A percentile compares a stretch with the other conserved stretches of the same genome.
phyloP scores from a whole-genome alignment of 2,329 filamentous ascomycete species.

The Pseudonectria foliicola region DNA sequence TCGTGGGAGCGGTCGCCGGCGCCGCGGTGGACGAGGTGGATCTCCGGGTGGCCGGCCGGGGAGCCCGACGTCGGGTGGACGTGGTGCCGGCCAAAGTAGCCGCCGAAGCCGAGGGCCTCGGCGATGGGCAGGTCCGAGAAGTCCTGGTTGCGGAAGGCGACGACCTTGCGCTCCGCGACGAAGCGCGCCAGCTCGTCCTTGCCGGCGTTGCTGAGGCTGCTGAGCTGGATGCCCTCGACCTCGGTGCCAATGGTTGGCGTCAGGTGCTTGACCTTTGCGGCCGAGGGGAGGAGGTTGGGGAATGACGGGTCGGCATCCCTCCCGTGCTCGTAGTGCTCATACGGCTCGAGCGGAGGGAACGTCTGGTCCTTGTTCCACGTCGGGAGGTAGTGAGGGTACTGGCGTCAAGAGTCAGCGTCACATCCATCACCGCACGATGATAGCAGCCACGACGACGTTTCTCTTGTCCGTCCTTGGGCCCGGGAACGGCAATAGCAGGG shows the following conservation, averaged over 20 bases:
- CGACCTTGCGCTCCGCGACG: constrained; percentile 70
- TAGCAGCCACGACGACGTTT: too few species aligned
- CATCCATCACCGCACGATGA: too few species aligned
- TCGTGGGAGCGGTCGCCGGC: constrained; percentile 41
- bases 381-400: constrained; percentile 68
- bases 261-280: constrained; percentile 49
- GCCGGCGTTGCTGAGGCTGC: constrained; percentile 56
- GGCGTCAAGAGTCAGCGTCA: background rate
- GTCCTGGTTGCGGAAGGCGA: constrained; percentile 71
- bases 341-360: constrained; percentile 60
- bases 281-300: constrained; percentile 56
- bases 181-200: constrained; percentile 72
- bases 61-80: constrained; percentile 74
- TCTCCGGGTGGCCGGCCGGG: constrained; percentile 63
- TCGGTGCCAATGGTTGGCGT: constrained; percentile 71
- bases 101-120: constrained; percentile 60
- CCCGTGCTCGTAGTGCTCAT: constrained; percentile 68
- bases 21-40: constrained; percentile 72
- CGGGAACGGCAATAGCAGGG: background rate
- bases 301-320: constrained; percentile 65
- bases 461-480: background rate
- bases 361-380: constrained; percentile 60
- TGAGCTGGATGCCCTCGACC: constrained; percentile 64
- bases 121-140: constrained; percentile 63
- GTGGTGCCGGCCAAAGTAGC: constrained; percentile 75